A percentile compares a stretch with the other conserved stretches of the same genome.
Conservation (phyloP, 2,329 filamentous ascomycete species). For the Trichophyton rubrum region DNA sequence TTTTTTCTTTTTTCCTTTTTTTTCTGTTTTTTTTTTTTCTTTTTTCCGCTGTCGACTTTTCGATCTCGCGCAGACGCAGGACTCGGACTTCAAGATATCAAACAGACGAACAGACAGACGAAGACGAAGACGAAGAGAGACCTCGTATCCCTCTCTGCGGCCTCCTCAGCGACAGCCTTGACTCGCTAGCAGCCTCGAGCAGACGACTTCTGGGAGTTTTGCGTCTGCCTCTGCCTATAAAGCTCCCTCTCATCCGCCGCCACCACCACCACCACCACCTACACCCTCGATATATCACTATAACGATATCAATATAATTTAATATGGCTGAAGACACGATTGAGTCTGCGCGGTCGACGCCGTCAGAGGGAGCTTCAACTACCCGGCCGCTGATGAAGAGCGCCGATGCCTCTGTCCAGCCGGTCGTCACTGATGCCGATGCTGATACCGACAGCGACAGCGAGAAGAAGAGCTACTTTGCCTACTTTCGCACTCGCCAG, state of each 20-base stretch:
- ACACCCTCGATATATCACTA: not conserved
- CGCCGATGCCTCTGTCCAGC: not conserved
- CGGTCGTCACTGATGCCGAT: constrained; percentile 18
- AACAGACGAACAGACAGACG: too few species aligned
- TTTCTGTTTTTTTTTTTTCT: constrained; percentile 1
- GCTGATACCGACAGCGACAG: constrained; percentile 27
- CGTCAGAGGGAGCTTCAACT: not conserved
- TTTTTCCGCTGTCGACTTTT: constrained; percentile 1
- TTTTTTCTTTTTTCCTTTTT: not conserved
- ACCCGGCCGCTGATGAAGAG: not conserved
- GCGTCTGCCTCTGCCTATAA: constrained; percentile 40
- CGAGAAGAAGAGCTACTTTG: constrained; percentile 40
- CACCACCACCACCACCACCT: not conserved
- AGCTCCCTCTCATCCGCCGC: constrained; percentile 26
- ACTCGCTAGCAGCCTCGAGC: constrained; percentile 1
- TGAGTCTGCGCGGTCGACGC: not conserved
- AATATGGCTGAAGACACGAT: not conserved
- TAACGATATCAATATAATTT: too few species aligned
- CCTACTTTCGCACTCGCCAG: constrained; percentile 69
- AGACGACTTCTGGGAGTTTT: constrained; percentile 47
- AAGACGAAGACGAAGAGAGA: too few species aligned
- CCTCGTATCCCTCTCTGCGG: constrained; percentile 4
- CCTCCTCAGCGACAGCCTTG: constrained; percentile 1
- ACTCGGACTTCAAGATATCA: too few species aligned
- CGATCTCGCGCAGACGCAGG: not conserved